phyloP scores from a whole-genome alignment of 441 rosid species.

The Mallotus repandus region DNA sequence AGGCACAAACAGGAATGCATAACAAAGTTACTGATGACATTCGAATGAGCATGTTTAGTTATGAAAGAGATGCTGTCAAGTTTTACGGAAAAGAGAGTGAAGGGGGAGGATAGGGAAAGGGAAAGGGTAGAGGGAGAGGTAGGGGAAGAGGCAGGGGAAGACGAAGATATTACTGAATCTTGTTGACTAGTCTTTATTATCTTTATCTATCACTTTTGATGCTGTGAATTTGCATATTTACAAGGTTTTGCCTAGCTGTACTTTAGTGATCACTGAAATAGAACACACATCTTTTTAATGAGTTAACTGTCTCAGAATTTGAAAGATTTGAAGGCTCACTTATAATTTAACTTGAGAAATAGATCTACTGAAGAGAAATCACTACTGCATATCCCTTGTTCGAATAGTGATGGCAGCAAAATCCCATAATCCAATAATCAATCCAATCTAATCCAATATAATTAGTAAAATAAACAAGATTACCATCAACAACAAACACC shows the following conservation, averaged over 20 bases:
- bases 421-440: too few relatives aligned
- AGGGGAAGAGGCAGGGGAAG: slow-evolving; percentile 23
- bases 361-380: not conserved
- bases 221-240: not conserved
- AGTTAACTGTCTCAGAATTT: not conserved
- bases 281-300: not conserved
- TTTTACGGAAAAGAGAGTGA: too few relatives aligned
- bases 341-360: too few relatives aligned
- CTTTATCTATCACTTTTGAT: not conserved
- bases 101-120: slow-evolving; percentile 44
- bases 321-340: not conserved
- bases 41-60: too few relatives aligned
- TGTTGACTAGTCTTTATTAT: not conserved
- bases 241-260: not conserved
- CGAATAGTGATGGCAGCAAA: too few relatives aligned
- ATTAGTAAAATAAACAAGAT: too few relatives aligned
- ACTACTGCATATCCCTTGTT: not conserved
- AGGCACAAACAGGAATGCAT: too few relatives aligned
- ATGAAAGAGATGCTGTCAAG: too few relatives aligned
- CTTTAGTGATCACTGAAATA: not conserved
- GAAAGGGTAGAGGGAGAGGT: slow-evolving; percentile 42
- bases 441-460: too few relatives aligned
- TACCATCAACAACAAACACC: too few relatives aligned
- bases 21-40: too few relatives aligned
- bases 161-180: slow-evolving; percentile 24